Percentiles rank a stretch among this genome's conserved stretches.
These are phyloP conservation scores for Teunomyces kruisii DNA, from an alignment of 805 yeast species.

Conservation along the genomic window DNA sequence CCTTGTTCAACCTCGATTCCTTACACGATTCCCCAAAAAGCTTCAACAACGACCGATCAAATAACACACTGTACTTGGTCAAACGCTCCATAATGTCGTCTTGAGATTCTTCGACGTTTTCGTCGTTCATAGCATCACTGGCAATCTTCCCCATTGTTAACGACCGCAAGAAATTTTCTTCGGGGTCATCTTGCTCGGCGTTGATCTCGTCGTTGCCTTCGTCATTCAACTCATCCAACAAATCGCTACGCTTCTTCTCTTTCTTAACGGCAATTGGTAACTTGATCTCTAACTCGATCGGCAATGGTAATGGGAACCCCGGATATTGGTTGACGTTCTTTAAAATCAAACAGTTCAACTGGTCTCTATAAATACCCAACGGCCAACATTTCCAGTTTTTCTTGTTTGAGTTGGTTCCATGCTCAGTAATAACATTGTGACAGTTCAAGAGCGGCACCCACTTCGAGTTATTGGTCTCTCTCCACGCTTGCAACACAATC, in stretches of 20 bases:
- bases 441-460: slow-evolving; percentile 87
- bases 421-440: slow-evolving; percentile 40
- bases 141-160: slow-evolving; percentile 61
- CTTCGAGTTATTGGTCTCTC: slow-evolving; percentile 68
- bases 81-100: slow-evolving; percentile 52
- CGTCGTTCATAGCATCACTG: slow-evolving; percentile 48
- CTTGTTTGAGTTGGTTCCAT: slow-evolving; percentile 46
- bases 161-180: slow-evolving; percentile 63
- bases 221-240: slow-evolving; percentile 22
- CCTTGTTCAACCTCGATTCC: slow-evolving; percentile 61
- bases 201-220: slow-evolving; percentile 28
- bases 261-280: slow-evolving; percentile 53
- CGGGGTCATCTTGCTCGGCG: slow-evolving; percentile 43
- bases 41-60: slow-evolving; percentile 77
- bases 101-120: slow-evolving; percentile 25
- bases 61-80: slow-evolving; percentile 49
- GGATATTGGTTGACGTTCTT: slow-evolving; percentile 68
- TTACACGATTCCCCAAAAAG: slow-evolving; percentile 74
- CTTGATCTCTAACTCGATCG: slow-evolving; percentile 70
- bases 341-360: slow-evolving; percentile 70
- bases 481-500: slow-evolving; percentile 73
- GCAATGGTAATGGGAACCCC: slow-evolving; percentile 79
- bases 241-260: slow-evolving; percentile 23
- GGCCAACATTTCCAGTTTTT: slow-evolving; percentile 82
- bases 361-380: slow-evolving; percentile 69